Base-by-base conservation (phyloP, 345 rosid species). In the Eucalyptus dawsonii region DNA sequence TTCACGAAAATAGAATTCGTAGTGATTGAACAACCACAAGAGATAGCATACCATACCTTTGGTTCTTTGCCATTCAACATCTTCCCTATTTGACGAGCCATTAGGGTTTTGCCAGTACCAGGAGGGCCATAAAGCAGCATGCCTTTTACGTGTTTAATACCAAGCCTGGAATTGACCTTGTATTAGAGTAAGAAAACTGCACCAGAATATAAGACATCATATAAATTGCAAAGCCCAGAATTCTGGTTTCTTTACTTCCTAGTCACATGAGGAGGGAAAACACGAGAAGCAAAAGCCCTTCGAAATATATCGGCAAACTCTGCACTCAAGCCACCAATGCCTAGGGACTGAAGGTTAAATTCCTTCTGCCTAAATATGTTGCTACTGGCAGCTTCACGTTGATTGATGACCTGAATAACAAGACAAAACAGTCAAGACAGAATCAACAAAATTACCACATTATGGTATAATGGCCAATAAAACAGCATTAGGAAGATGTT, bases 51-150 rank as follows among this genome's bases (percentile, higher is more conserved):
- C 14, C 93, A 91, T 89, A 98, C 99, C 99, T 98, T 98, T 91
- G 99, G 99, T 87, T 98, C 99, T 92, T 91, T 98, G 89, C 99
- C 99, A 87, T 97, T 97, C 94, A 98, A 93, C 97, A 98, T 96
- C 92, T 97, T 98, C 89, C 99, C 99, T 93, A 98, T 98, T 93
- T 98, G 99, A 72, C 99, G 99, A 90, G 99, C 99, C 95, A 98
- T 98, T 51, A 97, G 95, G 88, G 99, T 98, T 92, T 98, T 98
- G 22, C 99, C 99, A 56, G 99, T 98, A 49, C 99, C 99, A 90
- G 99, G 99, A 92, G 99, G 99, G 31, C 99, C 99, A 94, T 89
- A 93, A 62, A 98, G 98, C 91, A 98, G 94, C 99, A 98, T 97
- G 17, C 99, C 99, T 88, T 98, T 98, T 51, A 98, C 98, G 56